Percentiles rank a stretch among this genome's conserved stretches.
These are phyloP conservation scores for Lactifluus volemus DNA, from an alignment of 768 basidiomycete species.

Conservation along the genomic window DNA sequence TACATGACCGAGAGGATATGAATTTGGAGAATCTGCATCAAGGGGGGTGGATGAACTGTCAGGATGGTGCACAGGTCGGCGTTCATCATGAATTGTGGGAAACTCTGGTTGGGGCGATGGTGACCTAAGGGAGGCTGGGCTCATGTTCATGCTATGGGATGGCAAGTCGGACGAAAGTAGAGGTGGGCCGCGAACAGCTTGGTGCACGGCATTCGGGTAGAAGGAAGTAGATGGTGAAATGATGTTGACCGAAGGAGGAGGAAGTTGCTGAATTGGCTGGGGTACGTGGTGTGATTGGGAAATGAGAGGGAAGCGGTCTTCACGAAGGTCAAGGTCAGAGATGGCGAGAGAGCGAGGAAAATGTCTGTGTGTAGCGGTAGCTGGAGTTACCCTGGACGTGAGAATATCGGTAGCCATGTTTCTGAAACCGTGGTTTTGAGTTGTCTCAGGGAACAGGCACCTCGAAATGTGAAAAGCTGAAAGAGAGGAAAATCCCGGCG, in stretches of 20 bases:
- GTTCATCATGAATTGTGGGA: not conserved
- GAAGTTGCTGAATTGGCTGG: not conserved
- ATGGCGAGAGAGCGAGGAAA: constrained; percentile 47
- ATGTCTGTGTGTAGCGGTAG: constrained; percentile 27
- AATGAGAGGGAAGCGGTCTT: constrained; percentile 45
- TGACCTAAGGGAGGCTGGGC: not conserved
- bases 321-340: constrained; percentile 53
- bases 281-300: constrained; percentile 21
- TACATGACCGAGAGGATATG: constrained; percentile 5
- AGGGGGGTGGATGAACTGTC: not conserved
- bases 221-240: constrained; percentile 2
- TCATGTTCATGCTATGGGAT: not conserved
- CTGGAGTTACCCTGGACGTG: constrained; percentile 24
- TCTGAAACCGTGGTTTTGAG: not conserved
- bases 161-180: not conserved
- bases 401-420: constrained; percentile 25
- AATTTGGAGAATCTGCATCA: not conserved
- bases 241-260: not conserved
- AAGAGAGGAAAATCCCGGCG: not conserved
- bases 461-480: not conserved
- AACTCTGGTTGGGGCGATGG: not conserved
- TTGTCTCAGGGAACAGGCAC: not conserved
- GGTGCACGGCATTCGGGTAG: constrained; percentile 11
- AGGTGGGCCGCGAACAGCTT: constrained; percentile 7
- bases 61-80: not conserved